These are phyloP conservation scores for Cicer pinnatifidum DNA, from an alignment of 306 rosid species.

Conservation along the genomic window DNA sequence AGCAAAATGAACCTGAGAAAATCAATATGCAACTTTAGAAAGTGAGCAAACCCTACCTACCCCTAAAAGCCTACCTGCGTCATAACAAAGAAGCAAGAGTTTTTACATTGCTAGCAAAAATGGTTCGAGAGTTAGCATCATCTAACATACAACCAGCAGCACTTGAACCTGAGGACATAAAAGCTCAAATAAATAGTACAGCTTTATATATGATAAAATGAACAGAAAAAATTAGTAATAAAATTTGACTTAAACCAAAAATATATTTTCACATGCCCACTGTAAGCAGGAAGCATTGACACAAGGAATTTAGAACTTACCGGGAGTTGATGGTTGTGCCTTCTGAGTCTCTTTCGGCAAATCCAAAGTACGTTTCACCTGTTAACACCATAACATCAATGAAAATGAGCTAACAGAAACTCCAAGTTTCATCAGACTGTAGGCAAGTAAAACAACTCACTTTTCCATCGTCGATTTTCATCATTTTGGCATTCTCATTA, in stretches of 20 bases:
- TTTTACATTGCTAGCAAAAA: constrained; percentile 88
- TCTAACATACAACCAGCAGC: constrained; percentile 64
- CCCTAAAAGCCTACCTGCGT: constrained; percentile 10
- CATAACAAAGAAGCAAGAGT: constrained; percentile 38
- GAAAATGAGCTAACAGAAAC: constrained; percentile 31
- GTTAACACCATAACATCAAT: constrained; percentile 46
- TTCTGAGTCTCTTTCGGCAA: constrained; percentile 58
- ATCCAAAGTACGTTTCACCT: constrained; percentile 57
- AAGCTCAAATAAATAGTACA: constrained; percentile 15
- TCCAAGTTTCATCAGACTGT: constrained; percentile 12
- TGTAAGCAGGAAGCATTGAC: constrained; percentile 3
- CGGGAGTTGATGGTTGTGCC: constrained; percentile 51
- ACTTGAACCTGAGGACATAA: constrained; percentile 57
- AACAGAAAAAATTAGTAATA: constrained; percentile 4
- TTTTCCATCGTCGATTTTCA: constrained; percentile 57
- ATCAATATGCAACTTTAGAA: constrained; percentile 34
- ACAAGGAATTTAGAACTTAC: constrained; percentile 52
- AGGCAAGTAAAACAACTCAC: constrained; percentile 54
- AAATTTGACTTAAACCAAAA: constrained; percentile 3
- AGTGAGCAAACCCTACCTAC: constrained; percentile 31
- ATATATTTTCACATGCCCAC: constrained; percentile 1
- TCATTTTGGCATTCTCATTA: constrained; percentile 52
- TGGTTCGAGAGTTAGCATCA: constrained; percentile 84
- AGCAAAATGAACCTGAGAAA: constrained; percentile 83
- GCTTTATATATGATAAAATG: constrained; percentile 17